A percentile compares a stretch with the other conserved stretches of the same genome.
These are phyloP conservation scores for Chlorella ohadii DNA, from an alignment of 139 green algal species.

Conservation along the genomic window DNA sequence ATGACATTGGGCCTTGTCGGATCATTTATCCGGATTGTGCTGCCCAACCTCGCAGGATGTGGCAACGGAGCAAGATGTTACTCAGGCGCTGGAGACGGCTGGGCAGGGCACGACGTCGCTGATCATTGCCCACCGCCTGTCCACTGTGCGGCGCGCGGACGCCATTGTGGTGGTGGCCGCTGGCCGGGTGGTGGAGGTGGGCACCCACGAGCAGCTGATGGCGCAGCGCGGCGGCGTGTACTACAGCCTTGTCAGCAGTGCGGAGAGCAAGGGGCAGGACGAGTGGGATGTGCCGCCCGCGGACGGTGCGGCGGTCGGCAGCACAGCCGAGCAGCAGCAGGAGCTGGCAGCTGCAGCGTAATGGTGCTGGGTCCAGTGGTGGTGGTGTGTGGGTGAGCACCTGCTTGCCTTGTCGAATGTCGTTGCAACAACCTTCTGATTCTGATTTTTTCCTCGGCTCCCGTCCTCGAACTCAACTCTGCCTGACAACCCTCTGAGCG, in stretches of 20 bases:
- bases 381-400: too few species aligned
- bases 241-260: conserved; percentile 47
- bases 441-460: too few species aligned
- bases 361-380: too few species aligned
- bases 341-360: not conserved
- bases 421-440: too few species aligned
- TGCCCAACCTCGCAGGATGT: conserved; percentile 49
- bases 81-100: not conserved
- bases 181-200: conserved; percentile 63
- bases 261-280: conserved; percentile 12
- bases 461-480: too few species aligned
- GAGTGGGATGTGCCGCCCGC: not conserved
- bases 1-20: too few species aligned
- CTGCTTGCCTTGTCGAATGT: too few species aligned
- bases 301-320: not conserved
- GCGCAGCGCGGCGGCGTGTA: conserved; percentile 56
- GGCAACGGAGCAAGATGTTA: conserved; percentile 33
- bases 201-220: conserved; percentile 67
- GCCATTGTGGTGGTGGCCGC: conserved; percentile 74
- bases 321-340: not conserved
- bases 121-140: conserved; percentile 57
- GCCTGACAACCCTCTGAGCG: too few species aligned
- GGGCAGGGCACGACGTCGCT: conserved; percentile 28
- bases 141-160: conserved; percentile 85
- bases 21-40: too few species aligned